Base-by-base conservation (phyloP, 1,284 basidiomycete genomes). In the Rhodotorula sp. region DNA sequence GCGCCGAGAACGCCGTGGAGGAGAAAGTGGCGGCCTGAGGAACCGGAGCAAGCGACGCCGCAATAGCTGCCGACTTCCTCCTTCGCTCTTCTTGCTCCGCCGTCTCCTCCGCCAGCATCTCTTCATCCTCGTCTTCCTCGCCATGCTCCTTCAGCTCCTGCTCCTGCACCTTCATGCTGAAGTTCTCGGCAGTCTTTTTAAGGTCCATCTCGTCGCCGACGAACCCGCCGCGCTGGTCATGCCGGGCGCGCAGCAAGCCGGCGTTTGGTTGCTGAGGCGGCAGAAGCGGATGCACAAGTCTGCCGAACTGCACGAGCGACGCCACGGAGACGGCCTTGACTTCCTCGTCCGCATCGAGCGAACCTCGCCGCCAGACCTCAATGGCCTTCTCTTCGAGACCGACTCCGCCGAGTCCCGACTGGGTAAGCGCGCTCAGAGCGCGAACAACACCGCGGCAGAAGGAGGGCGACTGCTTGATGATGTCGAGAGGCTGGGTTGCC, bases 261-360 rank as follows among this genome's bases (percentile, higher is more conserved):
- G 55, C 52, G 24, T 69, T 71, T n/a, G 56, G 64, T 30, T 62
- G 50, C 48, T 62, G 56, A 11, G 66, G 62, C 24, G 71, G 71
- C 5, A 70, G 47, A 20, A 26, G 6, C 13, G 71, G 71, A 51
- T 73, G 71, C 11, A 54, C 34, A 16, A 58, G 15, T 1, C 28
- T 16, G 9, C 46, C 11, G 6, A 59, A 22, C 16, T 24, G 50
- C 24, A 51, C n/a, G 31, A 70, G 62, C 1, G 58, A 64, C 16
- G n/a, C 6, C 10, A 54, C 40, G 7, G 63, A 55, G 40, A 68
- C 26, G 18, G 48, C 30, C 31, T 52, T 46, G n/a, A 69, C 58
- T 30, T 57, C 48, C 3, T 51, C 59, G 54, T 72, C 63, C 7
- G 44, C 20, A 47, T 69, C 65, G 22, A 51, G 18, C 20, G 53